Evolutionary conservation across 768 basidiomycete species (phyloP).

Genomic region (Russula olivacea): DNA sequence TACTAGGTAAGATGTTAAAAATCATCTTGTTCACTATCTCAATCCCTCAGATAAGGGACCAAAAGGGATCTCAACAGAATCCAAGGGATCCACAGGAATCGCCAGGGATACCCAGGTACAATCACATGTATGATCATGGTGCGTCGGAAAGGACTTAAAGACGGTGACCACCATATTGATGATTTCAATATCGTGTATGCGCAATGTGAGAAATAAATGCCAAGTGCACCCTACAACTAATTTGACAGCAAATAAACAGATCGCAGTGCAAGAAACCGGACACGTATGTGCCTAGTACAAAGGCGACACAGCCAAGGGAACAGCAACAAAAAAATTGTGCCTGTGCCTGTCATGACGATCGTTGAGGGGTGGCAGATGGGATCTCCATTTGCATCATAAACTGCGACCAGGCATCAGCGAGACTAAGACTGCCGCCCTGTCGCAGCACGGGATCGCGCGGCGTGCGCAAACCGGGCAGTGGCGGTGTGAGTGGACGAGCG

Average conservation of each 20-base stretch:
- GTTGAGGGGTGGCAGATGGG: neutral
- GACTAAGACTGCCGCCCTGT: constrained; percentile 21
- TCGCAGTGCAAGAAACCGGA: neutral
- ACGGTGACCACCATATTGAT: neutral
- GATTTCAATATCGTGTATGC: neutral
- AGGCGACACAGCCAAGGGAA: neutral
- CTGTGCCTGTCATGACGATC: neutral
- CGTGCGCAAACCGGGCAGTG: neutral
- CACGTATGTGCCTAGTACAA: neutral
- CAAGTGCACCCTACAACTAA: neutral
- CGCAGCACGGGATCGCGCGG: constrained; percentile 15
- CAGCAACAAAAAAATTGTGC: neutral
- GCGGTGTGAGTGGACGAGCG: neutral
- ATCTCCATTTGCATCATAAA: constrained; percentile 19
- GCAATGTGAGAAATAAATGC: neutral
- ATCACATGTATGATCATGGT: neutral
- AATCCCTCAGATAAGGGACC: no score
- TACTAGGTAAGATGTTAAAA: no score
- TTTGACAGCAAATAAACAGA: neutral
- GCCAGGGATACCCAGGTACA: neutral
- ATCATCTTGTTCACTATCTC: no score
- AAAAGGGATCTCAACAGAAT: no score
- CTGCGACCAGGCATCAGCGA: constrained; percentile 21
- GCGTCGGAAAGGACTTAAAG: neutral
- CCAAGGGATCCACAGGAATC: no score